Evolutionary conservation across 2,329 filamentous ascomycete genomes (phyloP).

Genomic region (Apiospora pterosperma): DNA sequence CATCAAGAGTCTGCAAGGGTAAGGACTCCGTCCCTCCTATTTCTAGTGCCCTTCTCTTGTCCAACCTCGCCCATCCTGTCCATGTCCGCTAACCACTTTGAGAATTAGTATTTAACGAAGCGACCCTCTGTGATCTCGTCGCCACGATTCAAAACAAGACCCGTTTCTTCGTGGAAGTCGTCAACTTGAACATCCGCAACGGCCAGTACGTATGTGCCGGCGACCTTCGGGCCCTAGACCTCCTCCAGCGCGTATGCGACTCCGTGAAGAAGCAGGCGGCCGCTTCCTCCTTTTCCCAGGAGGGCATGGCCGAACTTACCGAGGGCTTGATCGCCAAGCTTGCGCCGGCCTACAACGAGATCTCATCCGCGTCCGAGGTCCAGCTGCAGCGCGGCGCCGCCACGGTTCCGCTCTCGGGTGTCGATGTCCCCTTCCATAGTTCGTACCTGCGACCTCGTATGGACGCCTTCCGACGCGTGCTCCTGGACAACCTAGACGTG

Average conservation of each 20-base stretch:
- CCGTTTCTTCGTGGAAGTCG: slow-evolving; percentile 26
- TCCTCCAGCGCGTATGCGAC: slow-evolving; percentile 59
- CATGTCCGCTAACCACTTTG: neutral
- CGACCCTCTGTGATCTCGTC: slow-evolving; percentile 19
- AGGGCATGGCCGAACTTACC: slow-evolving; percentile 6
- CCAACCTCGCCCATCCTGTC: neutral
- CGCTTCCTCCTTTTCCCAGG: slow-evolving; percentile 28
- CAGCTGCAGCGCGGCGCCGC: slow-evolving; percentile 21
- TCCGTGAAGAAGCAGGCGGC: neutral
- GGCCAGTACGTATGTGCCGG: slow-evolving; percentile 35
- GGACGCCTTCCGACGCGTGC: slow-evolving; percentile 24
- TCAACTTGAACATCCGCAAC: slow-evolving; percentile 29
- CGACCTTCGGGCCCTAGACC: slow-evolving; percentile 25
- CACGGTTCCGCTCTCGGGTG: slow-evolving; percentile 26
- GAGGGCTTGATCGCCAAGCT: slow-evolving; percentile 5
- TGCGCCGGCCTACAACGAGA: neutral
- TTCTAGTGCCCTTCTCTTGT: too few relatives aligned
- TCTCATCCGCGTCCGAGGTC: slow-evolving; percentile 7
- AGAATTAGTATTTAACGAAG: slow-evolving; percentile 18
- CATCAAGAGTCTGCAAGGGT: slow-evolving; percentile 16
- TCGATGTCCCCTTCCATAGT: slow-evolving; percentile 31
- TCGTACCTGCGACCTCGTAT: slow-evolving; percentile 21
- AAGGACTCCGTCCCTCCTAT: neutral
- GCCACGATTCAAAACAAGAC: slow-evolving; percentile 17
- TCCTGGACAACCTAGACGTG: slow-evolving; percentile 20